A percentile compares a stretch with the other conserved stretches of the same genome.
Evolutionary conservation across 805 yeast genomes (phyloP).

Genomic region (Starmerella floricola): DNA sequence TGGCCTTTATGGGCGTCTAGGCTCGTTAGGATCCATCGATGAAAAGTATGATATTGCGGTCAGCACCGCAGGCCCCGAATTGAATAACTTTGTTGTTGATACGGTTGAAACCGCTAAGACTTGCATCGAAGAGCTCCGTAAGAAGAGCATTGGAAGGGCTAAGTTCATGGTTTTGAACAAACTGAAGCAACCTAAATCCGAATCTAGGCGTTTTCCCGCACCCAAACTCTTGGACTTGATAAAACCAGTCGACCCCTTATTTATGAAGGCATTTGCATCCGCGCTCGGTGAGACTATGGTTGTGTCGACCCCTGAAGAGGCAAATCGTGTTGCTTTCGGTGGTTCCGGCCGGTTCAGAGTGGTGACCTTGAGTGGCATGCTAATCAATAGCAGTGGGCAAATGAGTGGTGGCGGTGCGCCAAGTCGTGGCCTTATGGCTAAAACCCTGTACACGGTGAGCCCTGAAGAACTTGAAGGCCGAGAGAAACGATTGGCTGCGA

Average conservation of each 20-base stretch:
- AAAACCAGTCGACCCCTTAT: slow-evolving; percentile 50
- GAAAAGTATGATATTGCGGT: slow-evolving; percentile 83
- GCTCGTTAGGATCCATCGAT: slow-evolving; percentile 85
- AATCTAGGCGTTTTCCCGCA: slow-evolving; percentile 26
- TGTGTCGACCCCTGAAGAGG: slow-evolving; percentile 63
- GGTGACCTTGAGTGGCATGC: slow-evolving; percentile 82
- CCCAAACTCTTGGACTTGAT: slow-evolving; percentile 85
- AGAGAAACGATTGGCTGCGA: slow-evolving; percentile 12
- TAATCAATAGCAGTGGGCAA: slow-evolving; percentile 88
- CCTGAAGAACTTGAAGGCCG: slow-evolving; percentile 16
- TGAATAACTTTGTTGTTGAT: slow-evolving; percentile 90
- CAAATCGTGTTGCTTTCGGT: slow-evolving; percentile 81
- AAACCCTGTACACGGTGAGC: slow-evolving; percentile 4
- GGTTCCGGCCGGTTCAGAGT: slow-evolving; percentile 60
- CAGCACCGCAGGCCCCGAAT: slow-evolving; percentile 84
- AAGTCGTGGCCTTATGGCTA: slow-evolving; percentile 60
- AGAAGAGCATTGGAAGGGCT: slow-evolving; percentile 77
- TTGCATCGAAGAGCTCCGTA: slow-evolving; percentile 72
- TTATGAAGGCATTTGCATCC: slow-evolving; percentile 80
- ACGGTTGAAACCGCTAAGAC: slow-evolving; percentile 56
- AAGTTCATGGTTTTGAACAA: slow-evolving; percentile 71
- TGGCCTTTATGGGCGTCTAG: slow-evolving; percentile 84
- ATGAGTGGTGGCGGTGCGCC: slow-evolving; percentile 88
- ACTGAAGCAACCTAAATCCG: slow-evolving; percentile 41
- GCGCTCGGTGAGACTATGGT: slow-evolving; percentile 81